Base-by-base conservation (phyloP, 2,329 filamentous ascomycete species). In the Zarea fungicola region DNA sequence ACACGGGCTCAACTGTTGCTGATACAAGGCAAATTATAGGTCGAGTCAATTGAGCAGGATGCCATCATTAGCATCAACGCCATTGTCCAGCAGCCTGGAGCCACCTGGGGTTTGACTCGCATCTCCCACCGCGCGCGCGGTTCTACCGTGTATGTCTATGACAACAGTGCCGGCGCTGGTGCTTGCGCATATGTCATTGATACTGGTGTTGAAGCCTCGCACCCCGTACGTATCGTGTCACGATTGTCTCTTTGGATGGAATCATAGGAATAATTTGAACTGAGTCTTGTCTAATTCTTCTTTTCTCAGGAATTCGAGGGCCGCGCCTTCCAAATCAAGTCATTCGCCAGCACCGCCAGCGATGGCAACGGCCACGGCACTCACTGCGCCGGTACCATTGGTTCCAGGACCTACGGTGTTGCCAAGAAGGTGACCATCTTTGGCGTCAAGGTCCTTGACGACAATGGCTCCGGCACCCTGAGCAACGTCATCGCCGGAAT, bases 131-230 rank as follows among this genome's bases (percentile, higher is more conserved):
- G 56, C 13, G 22, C 23, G 8, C 55, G 59, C 2, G 57, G 57
- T 13, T 43, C 50, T 2, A 59, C 56, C 7, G 52, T 52, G 13
- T 70, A 67, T 55, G 52, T 54, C 43, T 70, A 65, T 52, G 64
- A 70, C 50, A 55, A 58, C 2, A 60, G 50, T 14, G 64, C 65
- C 1, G 70, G 67, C 25, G 54, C 58, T 43, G 67, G 63, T 14
- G 64, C 64, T 6, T 71, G 63, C 26, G 65, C 63, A 21, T 73
- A 73, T 54, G 62, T 73, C 34, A 63, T 74, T 40, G 71, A 73
- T 57, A 68, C 70, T 11, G 70, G 71, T n/a, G 67, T 71, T 53
- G 58, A 55, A 26, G 32, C 56, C 3, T 53, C 55, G 3, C 67
- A 70, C 56, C 54, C 55, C 6, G 66, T 56, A 65, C 37, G 67